Conservation (phyloP, 495 filamentous ascomycete genomes). For the Daldinia decipiens region DNA sequence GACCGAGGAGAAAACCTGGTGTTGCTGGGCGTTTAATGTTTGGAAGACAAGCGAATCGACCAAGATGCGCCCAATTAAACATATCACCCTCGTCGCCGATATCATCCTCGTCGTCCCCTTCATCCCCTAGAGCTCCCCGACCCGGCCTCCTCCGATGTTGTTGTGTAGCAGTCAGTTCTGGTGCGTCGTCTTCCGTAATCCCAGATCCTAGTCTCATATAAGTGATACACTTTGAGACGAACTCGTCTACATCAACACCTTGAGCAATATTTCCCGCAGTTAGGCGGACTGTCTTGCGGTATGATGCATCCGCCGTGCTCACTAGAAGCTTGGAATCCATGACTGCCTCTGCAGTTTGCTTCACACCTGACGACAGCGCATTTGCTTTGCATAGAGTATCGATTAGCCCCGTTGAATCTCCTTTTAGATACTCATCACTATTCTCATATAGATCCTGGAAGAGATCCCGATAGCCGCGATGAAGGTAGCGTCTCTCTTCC, state of each 20-base stretch:
- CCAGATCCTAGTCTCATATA: constrained; percentile 78
- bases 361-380: constrained; percentile 71
- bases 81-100: constrained; percentile 78
- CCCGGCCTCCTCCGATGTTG: constrained; percentile 51
- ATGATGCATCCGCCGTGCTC: constrained; percentile 76
- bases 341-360: constrained; percentile 91
- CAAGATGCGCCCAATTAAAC: constrained; percentile 88
- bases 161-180: constrained; percentile 59
- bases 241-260: constrained; percentile 91
- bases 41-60: constrained; percentile 76
- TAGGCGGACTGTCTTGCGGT: constrained; percentile 75
- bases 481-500: constrained; percentile 76
- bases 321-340: constrained; percentile 89
- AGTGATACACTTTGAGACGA: constrained; percentile 87
- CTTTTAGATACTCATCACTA: constrained; percentile 70
- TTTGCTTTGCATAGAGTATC: constrained; percentile 73
- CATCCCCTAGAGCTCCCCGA: constrained; percentile 43
- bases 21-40: constrained; percentile 78
- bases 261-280: constrained; percentile 73
- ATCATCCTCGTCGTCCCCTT: constrained; percentile 62
- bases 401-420: constrained; percentile 68
- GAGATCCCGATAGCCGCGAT: constrained; percentile 74
- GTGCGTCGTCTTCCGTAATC: constrained; percentile 53
- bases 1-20: constrained; percentile 87
- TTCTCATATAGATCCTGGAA: constrained; percentile 75